A percentile compares a stretch with the other conserved stretches of the same genome.
phyloP scores from a whole-genome alignment of 2,329 filamentous ascomycete genomes.

The Curvularia hawaiiensis region DNA sequence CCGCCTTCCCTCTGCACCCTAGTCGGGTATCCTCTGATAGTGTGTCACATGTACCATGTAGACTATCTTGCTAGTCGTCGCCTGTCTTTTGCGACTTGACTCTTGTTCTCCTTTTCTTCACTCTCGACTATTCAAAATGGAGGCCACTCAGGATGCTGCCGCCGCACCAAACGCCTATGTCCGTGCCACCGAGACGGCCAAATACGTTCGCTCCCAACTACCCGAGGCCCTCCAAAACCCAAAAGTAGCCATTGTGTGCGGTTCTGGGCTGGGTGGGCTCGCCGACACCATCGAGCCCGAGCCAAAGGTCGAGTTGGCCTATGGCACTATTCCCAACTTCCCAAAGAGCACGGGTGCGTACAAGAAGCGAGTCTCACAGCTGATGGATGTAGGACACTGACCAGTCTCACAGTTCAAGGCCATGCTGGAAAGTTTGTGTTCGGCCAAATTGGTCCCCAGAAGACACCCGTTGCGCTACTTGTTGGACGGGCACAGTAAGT shows the following conservation, averaged over 20 bases:
- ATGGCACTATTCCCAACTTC: conserved; percentile 65
- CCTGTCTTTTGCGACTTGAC: not conserved
- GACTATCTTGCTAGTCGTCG: conserved; percentile 1
- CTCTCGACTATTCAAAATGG: conserved; percentile 16
- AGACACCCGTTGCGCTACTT: conserved; percentile 65
- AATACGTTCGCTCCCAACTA: conserved; percentile 57
- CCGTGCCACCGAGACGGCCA: conserved; percentile 56
- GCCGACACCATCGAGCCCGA: conserved; percentile 60
- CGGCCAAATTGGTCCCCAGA: conserved; percentile 59
- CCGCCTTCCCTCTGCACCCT: conserved; percentile 35
- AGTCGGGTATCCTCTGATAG: conserved; percentile 17
- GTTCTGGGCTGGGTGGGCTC: conserved; percentile 67
- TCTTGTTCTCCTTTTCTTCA: not conserved
- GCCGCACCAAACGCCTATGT: conserved; percentile 46
- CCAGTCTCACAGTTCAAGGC: conserved; percentile 53
- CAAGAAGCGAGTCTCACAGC: not conserved
- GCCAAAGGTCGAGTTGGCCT: conserved; percentile 60
- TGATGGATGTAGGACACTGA: conserved; percentile 8
- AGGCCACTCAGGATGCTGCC: conserved; percentile 30
- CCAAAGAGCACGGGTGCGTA: conserved; percentile 63
- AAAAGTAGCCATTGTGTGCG: conserved; percentile 67
- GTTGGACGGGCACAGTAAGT: conserved; percentile 69
- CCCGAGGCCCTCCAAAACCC: conserved; percentile 58
- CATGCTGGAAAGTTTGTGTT: conserved; percentile 71
- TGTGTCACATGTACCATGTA: conserved; percentile 16